Base-by-base conservation (phyloP, 768 basidiomycete species). In the Hygrophoropsis aurantiaca region DNA sequence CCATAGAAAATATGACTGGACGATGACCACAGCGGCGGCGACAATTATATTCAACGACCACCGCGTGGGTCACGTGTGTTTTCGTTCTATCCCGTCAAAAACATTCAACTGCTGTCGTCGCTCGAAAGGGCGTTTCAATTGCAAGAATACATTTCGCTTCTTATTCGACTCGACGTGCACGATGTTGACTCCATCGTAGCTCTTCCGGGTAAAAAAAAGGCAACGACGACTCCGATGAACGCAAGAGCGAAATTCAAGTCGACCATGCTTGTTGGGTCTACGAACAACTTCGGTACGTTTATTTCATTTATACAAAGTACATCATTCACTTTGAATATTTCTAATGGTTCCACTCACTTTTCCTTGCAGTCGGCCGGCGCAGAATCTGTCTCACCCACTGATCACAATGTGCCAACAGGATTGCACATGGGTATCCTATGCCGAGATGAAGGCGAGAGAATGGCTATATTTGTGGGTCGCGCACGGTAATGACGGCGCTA, bases 361-460 rank as follows among this genome's bases (percentile, higher is more conserved):
- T 11, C 3, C 44, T 13, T 32, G 8, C 44, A 94, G 91, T 58
- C 89, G 92, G 18, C 80, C 94, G 10, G 89, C 90, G 5, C 88
- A 90, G 65, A 92, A 94, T 64, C 74, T 94, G 25, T 84, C 87
- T 0, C 85, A 91, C 57, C 90, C 91, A 4, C 74, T 93, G 34
- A 88, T 94, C 38, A 89, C 87, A 2, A 84, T 82, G 61, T 70
- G 94, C 33, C 91, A 93, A 61, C 83, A 86, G 56, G 90, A 91
- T 63, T 98, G 94, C 62, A 90, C 85, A 11, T 81, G 90, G 32
- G 69, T 77, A 27, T 81, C 86, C 9, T 99, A 95, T 73, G 91
- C 94, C 1, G 87, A 95, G 69, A 99, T 99, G 95, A 94, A 94
- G 66, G 94, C 94, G n/a, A 91, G 90, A 46, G 92, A 97, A 73